These are phyloP conservation scores for Croton laevigatus DNA, from an alignment of 441 rosid genomes.

Conservation along the genomic window DNA sequence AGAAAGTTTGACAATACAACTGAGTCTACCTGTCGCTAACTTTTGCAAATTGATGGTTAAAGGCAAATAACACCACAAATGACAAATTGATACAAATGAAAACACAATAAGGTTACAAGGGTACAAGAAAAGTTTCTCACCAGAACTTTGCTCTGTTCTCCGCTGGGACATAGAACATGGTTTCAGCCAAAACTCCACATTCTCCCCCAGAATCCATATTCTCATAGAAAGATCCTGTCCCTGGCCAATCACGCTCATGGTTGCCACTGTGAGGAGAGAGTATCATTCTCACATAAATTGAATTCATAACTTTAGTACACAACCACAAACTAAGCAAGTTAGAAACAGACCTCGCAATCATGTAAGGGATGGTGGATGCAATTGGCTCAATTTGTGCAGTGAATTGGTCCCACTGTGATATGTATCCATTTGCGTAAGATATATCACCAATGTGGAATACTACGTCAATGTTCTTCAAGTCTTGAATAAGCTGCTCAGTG, in stretches of 20 bases:
- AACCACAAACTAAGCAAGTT: not conserved
- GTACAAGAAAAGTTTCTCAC: slow-evolving; percentile 27
- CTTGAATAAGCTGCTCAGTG: slow-evolving; percentile 61
- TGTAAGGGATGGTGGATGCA: slow-evolving; percentile 75
- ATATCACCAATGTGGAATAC: slow-evolving; percentile 85
- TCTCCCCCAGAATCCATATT: slow-evolving; percentile 82
- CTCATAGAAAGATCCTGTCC: slow-evolving; percentile 71
- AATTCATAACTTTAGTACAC: not conserved
- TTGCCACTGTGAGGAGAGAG: slow-evolving; percentile 48
- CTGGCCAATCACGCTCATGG: slow-evolving; percentile 92
- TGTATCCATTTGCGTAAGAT: slow-evolving; percentile 71
- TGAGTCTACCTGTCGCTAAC: too few species aligned
- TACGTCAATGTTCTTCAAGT: slow-evolving; percentile 59
- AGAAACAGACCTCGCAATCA: slow-evolving; percentile 63
- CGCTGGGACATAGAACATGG: slow-evolving; percentile 77
- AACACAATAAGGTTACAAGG: not conserved
- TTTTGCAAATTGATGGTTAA: too few species aligned
- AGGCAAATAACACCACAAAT: too few species aligned
- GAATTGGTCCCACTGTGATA: slow-evolving; percentile 91
- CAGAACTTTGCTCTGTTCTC: slow-evolving; percentile 76
- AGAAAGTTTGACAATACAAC: too few species aligned
- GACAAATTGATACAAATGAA: not conserved
- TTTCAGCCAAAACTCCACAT: slow-evolving; percentile 82
- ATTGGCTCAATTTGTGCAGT: slow-evolving; percentile 76
- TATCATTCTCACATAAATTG: slow-evolving; percentile 1